Conservation (phyloP, 83 land plant species). For the Thuja plicata region DNA sequence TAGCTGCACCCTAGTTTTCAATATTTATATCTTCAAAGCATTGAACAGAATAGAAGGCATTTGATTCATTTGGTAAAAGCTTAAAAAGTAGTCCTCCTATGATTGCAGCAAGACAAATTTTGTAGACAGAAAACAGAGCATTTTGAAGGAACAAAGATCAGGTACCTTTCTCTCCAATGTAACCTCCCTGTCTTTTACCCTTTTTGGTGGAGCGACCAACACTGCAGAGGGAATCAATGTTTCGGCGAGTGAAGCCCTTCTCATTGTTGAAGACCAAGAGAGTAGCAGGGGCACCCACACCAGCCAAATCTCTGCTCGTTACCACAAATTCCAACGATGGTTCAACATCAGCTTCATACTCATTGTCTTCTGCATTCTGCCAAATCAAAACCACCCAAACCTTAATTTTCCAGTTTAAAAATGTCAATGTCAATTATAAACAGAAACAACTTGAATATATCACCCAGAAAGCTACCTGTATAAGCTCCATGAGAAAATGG, state of each 20-base stretch:
- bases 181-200: slow-evolving; percentile 41
- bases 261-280: slow-evolving; percentile 67
- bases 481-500: slow-evolving; percentile 71
- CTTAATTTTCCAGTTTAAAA: background rate
- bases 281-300: slow-evolving; percentile 45
- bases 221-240: slow-evolving; percentile 68
- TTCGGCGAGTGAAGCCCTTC: slow-evolving; percentile 40
- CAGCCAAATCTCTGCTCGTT: slow-evolving; percentile 46
- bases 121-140: background rate
- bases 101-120: background rate
- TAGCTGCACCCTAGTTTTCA: too few relatives aligned
- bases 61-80: too few relatives aligned
- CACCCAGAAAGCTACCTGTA: slow-evolving; percentile 42
- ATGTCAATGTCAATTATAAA: background rate
- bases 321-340: slow-evolving; percentile 57
- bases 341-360: slow-evolving; percentile 30
- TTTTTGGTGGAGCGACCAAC: slow-evolving; percentile 68
- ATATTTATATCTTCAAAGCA: too few relatives aligned
- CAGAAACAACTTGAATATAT: background rate
- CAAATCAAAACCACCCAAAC: background rate
- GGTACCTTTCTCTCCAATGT: slow-evolving; percentile 72
- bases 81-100: background rate
- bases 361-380: slow-evolving; percentile 84
- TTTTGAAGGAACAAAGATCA: background rate
- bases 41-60: too few relatives aligned